These are phyloP conservation scores for Aspergillus coremiiformis DNA, from an alignment of 495 filamentous ascomycete genomes.

Conservation along the genomic window DNA sequence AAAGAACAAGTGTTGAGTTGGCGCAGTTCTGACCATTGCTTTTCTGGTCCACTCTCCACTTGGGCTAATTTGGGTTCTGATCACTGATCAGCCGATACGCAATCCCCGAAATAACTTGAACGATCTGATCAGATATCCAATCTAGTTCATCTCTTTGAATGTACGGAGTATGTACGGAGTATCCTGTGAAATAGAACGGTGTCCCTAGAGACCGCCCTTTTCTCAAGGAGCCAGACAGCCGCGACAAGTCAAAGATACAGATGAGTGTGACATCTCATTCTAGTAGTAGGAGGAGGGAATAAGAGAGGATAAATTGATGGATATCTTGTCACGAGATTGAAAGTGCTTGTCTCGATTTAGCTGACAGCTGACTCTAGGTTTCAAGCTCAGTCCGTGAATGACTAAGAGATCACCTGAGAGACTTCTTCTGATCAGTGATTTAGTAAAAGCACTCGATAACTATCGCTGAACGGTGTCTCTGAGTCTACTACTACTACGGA, in stretches of 20 bases:
- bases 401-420: no score
- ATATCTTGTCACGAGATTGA: no score
- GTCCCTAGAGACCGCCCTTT: not conserved
- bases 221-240: not conserved
- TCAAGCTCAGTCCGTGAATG: no score
- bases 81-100: not conserved
- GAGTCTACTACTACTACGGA: no score
- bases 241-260: not conserved
- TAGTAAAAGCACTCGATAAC: no score
- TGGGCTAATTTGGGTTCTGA: not conserved
- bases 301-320: no score
- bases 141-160: not conserved
- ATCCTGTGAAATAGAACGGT: no score
- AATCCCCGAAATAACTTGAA: not conserved
- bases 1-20: constrained; percentile 3
- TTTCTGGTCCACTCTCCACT: constrained; percentile 7
- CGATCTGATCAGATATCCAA: not conserved
- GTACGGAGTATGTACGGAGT: not conserved
- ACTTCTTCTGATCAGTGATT: no score
- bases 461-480: no score
- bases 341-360: no score
- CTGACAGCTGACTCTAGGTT: no score
- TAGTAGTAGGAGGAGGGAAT: no score
- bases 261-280: not conserved
- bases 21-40: not conserved